These are phyloP conservation scores for Stramenopiles sp. DNA, from an alignment of 352 stramenopile genomes.

Conservation along the genomic window DNA sequence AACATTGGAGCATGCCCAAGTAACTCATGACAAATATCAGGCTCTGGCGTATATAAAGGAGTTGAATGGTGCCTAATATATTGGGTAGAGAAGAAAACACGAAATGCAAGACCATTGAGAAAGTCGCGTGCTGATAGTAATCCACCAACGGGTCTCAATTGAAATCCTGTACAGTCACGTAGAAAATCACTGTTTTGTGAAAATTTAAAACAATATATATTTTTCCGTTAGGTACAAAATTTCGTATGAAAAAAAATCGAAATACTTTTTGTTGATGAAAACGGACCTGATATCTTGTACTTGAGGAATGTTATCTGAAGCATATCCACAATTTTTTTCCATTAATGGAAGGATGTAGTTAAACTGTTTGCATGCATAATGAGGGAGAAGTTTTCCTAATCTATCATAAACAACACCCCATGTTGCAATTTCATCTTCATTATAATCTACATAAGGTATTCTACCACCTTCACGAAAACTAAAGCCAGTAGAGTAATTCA, in stretches of 20 bases:
- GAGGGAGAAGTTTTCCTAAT: conserved; percentile 56
- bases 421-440: conserved; percentile 40
- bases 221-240: no score
- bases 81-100: conserved; percentile 89
- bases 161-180: conserved; percentile 43
- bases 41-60: conserved; percentile 82
- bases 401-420: conserved; percentile 19
- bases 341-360: conserved; percentile 63
- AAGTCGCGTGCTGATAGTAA: conserved; percentile 82
- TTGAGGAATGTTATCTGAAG: conserved; percentile 64
- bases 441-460: conserved; percentile 75
- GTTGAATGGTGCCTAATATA: conserved; percentile 70
- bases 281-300: conserved; percentile 54
- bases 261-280: no score
- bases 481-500: conserved; percentile 1
- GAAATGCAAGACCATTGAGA: conserved; percentile 77
- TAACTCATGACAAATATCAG: conserved; percentile 85
- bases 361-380: conserved; percentile 81
- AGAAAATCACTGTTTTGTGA: no score
- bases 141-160: conserved; percentile 56
- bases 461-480: conserved; percentile 26
- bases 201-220: no score
- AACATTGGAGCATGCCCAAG: conserved; percentile 85
- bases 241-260: no score
- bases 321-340: conserved; percentile 68